Evolutionary conservation across 176 grass and related monocot genomes (phyloP), one percentile per base, ranked within the genome.

Genomic region (Areca catechu): DNA sequence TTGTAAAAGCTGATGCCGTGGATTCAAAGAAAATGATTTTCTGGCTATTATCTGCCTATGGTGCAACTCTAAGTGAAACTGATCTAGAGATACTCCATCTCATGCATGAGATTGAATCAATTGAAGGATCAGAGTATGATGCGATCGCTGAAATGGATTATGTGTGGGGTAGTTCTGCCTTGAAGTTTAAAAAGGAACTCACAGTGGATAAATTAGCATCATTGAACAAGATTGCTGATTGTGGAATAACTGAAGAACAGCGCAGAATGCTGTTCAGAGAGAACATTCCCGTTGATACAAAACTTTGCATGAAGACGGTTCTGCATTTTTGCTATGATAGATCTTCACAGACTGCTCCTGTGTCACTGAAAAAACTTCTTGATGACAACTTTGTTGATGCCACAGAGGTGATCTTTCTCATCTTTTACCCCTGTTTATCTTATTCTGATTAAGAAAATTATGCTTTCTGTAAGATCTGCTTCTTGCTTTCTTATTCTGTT

Each of bases 241-340:
- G 77, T 77, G 76, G 65, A 18, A 77, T 64, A 65, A 60, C 65
- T 74, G 81, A 78, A 65, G 76, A 73, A 70, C 77, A 67, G 56
- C 77, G 67, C 66, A 90, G 79, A 63, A 29, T 79, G 1, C 63
- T 95, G 25, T 86, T 95, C 56, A 80, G 86, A 68, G 91, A 95
- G 83, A 95, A 84, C 61, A 90, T 95, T 53, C 91, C 86, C 22
- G 53, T 95, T 78, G 91, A 95, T 76, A 79, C 83, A 54, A 86
- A 70, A 70, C 72, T 81, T 16, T 95, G 86, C 30, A 71, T 78
- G 70, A 78, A 55, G 49, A 86, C 91, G 57, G 74, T 64, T 73
- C 62, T 89, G 60, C 77, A 79, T 62, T 95, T 82, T 79, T 90
- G 80, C 76, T 86, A 89, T 71, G 70, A 79, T 67, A 75, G 80